These are phyloP conservation scores for Geoglossum cookeanum DNA, from an alignment of 2,329 filamentous ascomycete species.

Conservation along the genomic window DNA sequence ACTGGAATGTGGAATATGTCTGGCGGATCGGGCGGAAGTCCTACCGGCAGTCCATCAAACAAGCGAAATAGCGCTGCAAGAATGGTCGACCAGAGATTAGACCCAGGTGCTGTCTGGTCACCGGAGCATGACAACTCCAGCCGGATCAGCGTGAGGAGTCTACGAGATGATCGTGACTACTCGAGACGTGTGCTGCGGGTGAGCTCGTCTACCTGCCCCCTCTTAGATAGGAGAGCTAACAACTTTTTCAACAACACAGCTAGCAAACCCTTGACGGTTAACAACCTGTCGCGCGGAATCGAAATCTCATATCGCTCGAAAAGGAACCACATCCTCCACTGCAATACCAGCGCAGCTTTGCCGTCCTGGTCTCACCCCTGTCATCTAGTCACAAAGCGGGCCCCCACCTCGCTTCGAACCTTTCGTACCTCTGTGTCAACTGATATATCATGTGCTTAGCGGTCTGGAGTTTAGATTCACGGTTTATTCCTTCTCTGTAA, in stretches of 20 bases:
- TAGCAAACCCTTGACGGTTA: conserved; percentile 2
- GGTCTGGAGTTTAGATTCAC: neutral
- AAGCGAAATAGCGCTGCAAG: conserved; percentile 2
- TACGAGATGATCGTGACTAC: conserved; percentile 6
- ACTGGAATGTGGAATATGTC: neutral
- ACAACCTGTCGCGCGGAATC: neutral
- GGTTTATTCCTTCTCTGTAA: neutral
- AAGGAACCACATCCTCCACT: neutral
- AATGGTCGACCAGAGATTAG: conserved; percentile 5
- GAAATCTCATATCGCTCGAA: no score
- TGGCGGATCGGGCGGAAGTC: neutral
- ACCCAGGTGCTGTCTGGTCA: neutral
- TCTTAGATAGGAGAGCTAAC: neutral
- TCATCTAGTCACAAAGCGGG: neutral
- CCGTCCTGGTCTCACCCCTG: neutral
- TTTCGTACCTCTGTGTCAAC: neutral
- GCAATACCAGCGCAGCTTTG: neutral
- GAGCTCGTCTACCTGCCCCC: neutral
- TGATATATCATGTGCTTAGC: neutral
- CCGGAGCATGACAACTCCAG: conserved; percentile 4
- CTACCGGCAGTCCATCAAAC: neutral
- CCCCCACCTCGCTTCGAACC: neutral
- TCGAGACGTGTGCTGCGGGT: conserved; percentile 5
- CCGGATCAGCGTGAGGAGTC: conserved; percentile 4
- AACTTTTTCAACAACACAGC: neutral